phyloP scores from a whole-genome alignment of 495 filamentous ascomycete genomes.

The Aspergillus diversus region DNA sequence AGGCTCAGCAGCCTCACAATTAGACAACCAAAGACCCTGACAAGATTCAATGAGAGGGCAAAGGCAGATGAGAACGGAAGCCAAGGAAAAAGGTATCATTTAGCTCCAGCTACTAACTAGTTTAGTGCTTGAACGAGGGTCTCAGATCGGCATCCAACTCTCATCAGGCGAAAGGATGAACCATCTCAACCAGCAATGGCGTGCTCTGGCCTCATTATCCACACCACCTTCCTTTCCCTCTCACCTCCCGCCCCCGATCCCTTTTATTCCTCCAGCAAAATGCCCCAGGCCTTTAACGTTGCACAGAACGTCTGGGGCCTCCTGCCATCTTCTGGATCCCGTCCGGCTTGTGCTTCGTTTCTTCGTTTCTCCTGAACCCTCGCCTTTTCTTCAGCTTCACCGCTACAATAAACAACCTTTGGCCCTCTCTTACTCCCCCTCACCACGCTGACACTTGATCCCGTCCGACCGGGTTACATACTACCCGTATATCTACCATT shows the following conservation, averaged over 20 bases:
- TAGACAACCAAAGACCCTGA: background rate
- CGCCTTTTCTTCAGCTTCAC: slow-evolving; percentile 11
- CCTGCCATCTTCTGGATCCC: background rate
- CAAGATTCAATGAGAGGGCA: too few species aligned
- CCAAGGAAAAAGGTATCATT: background rate
- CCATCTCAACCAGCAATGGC: slow-evolving; percentile 28
- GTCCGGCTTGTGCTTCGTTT: background rate
- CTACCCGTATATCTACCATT: background rate
- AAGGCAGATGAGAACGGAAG: background rate
- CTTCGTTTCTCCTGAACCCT: background rate
- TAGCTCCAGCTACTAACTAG: background rate
- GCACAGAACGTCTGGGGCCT: slow-evolving; percentile 10
- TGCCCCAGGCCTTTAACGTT: background rate
- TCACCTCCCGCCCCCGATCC: background rate
- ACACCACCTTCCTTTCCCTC: slow-evolving; percentile 8
- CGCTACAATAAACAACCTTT: slow-evolving; percentile 9
- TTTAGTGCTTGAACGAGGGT: background rate
- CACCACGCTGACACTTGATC: slow-evolving; percentile 7
- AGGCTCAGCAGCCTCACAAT: background rate
- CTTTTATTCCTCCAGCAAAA: background rate
- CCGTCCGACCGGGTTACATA: slow-evolving; percentile 1
- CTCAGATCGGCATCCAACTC: background rate
- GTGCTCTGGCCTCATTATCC: slow-evolving; percentile 25
- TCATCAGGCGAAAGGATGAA: slow-evolving; percentile 17
- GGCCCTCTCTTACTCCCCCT: background rate